A percentile compares a stretch with the other conserved stretches of the same genome.
Evolutionary conservation across 306 rosid genomes (phyloP).

Genomic region (Lagenaria siceraria): DNA sequence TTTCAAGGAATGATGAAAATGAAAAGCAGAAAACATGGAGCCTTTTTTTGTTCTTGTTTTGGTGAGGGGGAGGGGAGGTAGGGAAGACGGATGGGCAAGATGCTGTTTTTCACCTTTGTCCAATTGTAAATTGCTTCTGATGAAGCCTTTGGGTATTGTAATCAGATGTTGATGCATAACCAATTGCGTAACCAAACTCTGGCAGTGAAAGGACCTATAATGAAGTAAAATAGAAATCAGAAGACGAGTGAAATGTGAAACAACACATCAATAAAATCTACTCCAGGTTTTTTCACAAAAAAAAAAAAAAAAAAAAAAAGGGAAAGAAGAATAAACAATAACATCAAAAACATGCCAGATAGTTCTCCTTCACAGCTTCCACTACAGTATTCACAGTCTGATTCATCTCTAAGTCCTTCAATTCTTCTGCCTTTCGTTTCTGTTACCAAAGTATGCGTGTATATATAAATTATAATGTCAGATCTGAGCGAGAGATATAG

Average conservation of each 20-base stretch:
- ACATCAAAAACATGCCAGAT: slow-evolving; percentile 52
- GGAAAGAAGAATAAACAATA: background rate
- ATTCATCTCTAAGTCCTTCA: slow-evolving; percentile 38
- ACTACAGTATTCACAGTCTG: slow-evolving; percentile 67
- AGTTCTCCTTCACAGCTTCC: slow-evolving; percentile 77
- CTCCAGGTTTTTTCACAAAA: background rate
- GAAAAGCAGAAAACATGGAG: background rate
- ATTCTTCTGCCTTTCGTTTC: slow-evolving; percentile 66
- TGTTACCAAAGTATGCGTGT: slow-evolving; percentile 10
- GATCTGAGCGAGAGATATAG: no score
- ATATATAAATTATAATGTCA: background rate
- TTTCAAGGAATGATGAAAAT: background rate
- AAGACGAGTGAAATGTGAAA: background rate
- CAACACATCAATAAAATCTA: slow-evolving; percentile 5
- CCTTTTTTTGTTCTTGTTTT: background rate
- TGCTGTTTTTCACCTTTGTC: slow-evolving; percentile 55
- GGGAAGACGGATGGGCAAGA: background rate
- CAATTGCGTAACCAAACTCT: slow-evolving; percentile 46
- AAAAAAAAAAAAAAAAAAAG: slow-evolving; percentile 6
- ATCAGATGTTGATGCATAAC: slow-evolving; percentile 65
- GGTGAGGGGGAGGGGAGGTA: background rate
- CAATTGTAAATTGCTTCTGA: slow-evolving; percentile 42
- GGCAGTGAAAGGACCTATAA: slow-evolving; percentile 74
- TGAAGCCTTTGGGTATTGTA: slow-evolving; percentile 64
- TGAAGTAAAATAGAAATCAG: slow-evolving; percentile 13